phyloP scores from a whole-genome alignment of 1,284 basidiomycete species.

The Cutaneotrichosporon arboriforme region DNA sequence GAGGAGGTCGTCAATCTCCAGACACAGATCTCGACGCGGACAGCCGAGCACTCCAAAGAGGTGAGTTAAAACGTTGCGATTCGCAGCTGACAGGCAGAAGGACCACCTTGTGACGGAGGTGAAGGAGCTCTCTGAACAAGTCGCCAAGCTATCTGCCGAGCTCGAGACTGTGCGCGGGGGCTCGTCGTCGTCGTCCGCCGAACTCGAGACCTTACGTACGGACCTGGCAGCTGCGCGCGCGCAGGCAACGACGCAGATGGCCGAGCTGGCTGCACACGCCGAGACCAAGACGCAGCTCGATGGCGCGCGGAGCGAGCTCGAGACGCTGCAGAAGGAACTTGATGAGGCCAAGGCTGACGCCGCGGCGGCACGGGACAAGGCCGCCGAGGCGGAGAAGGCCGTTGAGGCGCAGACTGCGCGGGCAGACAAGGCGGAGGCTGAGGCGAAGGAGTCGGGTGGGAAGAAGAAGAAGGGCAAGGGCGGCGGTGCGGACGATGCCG shows the following conservation, averaged over 20 bases:
- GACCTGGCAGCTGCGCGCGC: constrained; percentile 26
- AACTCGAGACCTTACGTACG: constrained; percentile 28
- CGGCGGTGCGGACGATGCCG: constrained; percentile 13
- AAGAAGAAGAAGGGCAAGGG: constrained; percentile 20
- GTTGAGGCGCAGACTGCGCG: constrained; percentile 9
- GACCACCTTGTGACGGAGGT: constrained; percentile 51
- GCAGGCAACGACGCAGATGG: constrained; percentile 20
- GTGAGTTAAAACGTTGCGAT: constrained; percentile 35
- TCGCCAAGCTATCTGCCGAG: constrained; percentile 30
- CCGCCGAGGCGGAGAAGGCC: constrained; percentile 13
- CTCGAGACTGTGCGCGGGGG: constrained; percentile 14
- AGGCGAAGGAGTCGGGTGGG: constrained; percentile 11
- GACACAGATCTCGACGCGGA: constrained; percentile 31
- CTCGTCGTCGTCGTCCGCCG: constrained; percentile 13
- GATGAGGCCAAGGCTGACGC: constrained; percentile 1
- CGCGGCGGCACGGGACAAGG: constrained; percentile 13
- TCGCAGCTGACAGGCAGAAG: constrained; percentile 27
- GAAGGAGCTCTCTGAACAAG: constrained; percentile 38
- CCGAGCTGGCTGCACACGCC: constrained; percentile 20
- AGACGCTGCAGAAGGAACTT: constrained; percentile 16
- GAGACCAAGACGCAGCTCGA: constrained; percentile 30
- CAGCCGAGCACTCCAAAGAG: constrained; percentile 47
- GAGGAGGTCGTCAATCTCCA: constrained; percentile 55
- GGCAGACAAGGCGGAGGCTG: constrained; percentile 17
- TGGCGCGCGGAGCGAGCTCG: constrained; percentile 26